Percentiles rank a stretch among this genome's conserved stretches.
These are phyloP conservation scores for Amylocarpus encephaloides DNA, from an alignment of 2,329 filamentous ascomycete genomes.

Conservation along the genomic window DNA sequence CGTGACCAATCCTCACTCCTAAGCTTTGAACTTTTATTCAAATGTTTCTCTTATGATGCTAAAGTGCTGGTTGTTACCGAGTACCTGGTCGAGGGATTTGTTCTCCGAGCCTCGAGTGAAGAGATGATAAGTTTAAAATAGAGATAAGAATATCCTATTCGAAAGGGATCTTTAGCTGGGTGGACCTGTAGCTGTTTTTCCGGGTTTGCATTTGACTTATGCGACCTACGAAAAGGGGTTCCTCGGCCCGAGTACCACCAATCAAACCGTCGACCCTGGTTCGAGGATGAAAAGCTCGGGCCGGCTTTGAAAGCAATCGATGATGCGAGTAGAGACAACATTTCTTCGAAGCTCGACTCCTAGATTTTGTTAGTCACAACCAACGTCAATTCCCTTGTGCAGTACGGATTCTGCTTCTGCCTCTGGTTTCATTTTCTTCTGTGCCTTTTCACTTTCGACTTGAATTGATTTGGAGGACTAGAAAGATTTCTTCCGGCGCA, in stretches of 20 bases:
- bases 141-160: too few species aligned
- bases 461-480: background rate
- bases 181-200: too few species aligned
- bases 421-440: background rate
- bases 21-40: too few species aligned
- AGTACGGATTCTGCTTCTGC: background rate
- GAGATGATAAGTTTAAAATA: too few species aligned
- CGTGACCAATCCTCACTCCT: too few species aligned
- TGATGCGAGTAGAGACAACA: background rate
- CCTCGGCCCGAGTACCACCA: background rate
- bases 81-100: too few species aligned
- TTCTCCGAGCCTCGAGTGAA: too few species aligned
- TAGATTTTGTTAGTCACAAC: background rate
- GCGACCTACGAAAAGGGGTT: too few species aligned
- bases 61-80: too few species aligned
- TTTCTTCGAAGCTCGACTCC: background rate
- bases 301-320: background rate
- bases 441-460: conserved; percentile 1
- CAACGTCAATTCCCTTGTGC: background rate
- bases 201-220: too few species aligned
- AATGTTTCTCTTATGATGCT: too few species aligned
- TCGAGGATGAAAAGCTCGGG: background rate
- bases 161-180: too few species aligned
- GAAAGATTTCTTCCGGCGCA: conserved; percentile 2
- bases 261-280: background rate